Evolutionary conservation across 2,329 filamentous ascomycete genomes (phyloP), one percentile per base, ranked within the genome.

Genomic region (Triangularia verruculosa): DNA sequence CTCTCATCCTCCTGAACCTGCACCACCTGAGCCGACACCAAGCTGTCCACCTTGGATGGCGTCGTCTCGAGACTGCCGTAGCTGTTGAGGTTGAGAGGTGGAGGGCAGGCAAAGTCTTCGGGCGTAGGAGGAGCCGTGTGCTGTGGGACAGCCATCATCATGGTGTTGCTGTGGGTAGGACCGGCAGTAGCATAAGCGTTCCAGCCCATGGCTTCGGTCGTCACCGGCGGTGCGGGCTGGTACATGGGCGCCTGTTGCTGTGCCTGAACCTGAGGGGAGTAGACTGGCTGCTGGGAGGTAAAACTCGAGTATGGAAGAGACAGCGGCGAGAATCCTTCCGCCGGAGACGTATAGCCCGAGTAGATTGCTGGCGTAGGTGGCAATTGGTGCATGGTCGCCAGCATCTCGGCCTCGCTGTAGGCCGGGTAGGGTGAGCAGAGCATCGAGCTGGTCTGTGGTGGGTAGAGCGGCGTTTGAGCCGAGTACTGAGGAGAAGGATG

Each of bases 401-500:
- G 79, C 11, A 77, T 67, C 47, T 84, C 80, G 58, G 75, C 73
- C 39, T 81, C 76, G 59, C 76, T 73, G 65, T 77, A 76, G 54
- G 77, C 72, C 7, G 79, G 74, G 34, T 79, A 74, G 12, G 77
- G 39, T 7, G 57, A 71, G 67, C 81, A 79, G 68, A 76, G 72
- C 34, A 74, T 71, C 28, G 71, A 47, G 55, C 75, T 63, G 62
- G 71, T 59, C 78, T 76, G 56, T 76, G 74, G 64, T 75, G 74
- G 74, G 15, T 77, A 72, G 71, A 73, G 73, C 60, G 71, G 71
- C 30, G 72, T 72, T 62, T 75, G 75, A 32, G 74, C 74, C 20
- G 79, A 55, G 8, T 70, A 74, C 63, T 84, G 80, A 9, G 88
- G 84, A 22, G 84, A 83, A 2, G 89, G 88, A 73, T 93, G 90